Evolutionary conservation across 148 eudicot species (phyloP), one percentile per base, ranked within the genome.

Genomic region (Polygonum aviculare): DNA sequence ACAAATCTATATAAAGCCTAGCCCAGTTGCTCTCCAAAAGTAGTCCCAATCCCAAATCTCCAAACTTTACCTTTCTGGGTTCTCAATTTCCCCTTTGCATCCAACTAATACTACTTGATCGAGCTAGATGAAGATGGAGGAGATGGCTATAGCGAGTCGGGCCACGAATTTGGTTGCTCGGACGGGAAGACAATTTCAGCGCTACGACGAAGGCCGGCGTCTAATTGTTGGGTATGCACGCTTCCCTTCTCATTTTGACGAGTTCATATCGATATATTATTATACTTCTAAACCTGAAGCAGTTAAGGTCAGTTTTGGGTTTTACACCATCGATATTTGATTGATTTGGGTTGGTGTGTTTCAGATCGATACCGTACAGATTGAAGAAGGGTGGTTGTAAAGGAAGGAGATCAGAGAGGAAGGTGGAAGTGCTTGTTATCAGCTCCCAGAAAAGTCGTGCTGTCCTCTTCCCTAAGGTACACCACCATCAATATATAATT

Each of bases 401-500:
- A 44, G 47, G 47, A 2, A 44, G 47, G 57, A 51, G 57, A 26
- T 26, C 31, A 51, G 57, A 51, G 16, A 51, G 7, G 73, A 82
- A 83, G 49, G 72, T 89, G 22, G 90, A 89, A 76, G 92, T 89
- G 73, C 90, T 89, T 76, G 86, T 87, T 10, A 78, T 89, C 49
- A 86, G 90, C 77, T 86, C 90, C 31, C 88, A 83, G 76, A 89
- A 86, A 60, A 83, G 90, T 38, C 79, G 77, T 75, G 85, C 72
- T 76, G 86, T 88, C 90, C 71, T 88, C 83, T 89, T 89, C 63
- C 92, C 92, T 7, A 89, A 89, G 90, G 91, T 86, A 84, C 9
- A 1, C 14, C 8, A 12, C 33, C 41, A 39, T 4, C 7, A 39
- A 39, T 39, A n/a, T n/a, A n/a, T 39, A 1, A 39, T 39, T 39